phyloP scores from a whole-genome alignment of 177 flowering plant species.

The Vitis hybrid region DNA sequence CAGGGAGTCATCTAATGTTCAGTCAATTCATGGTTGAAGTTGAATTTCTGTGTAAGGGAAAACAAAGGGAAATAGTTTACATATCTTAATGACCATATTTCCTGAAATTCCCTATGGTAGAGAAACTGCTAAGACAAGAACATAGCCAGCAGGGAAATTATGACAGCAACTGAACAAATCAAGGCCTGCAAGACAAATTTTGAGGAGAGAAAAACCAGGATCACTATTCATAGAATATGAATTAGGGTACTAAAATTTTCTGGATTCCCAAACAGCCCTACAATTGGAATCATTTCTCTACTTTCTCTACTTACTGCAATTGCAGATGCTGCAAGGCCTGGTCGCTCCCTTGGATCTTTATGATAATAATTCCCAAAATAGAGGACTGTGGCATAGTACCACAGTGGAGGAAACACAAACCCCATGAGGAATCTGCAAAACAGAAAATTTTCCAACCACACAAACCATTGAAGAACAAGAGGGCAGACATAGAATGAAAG shows the following conservation, averaged over 20 bases:
- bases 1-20: too few species aligned
- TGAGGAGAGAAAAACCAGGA: not conserved
- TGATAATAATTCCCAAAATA: conserved; percentile 32
- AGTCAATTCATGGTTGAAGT: too few species aligned
- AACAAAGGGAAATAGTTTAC: too few species aligned
- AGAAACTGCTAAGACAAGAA: conserved; percentile 5
- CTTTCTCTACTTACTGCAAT: conserved; percentile 35
- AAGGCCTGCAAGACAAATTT: conserved; percentile 32
- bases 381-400: conserved; percentile 42
- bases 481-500: not conserved
- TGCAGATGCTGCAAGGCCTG: conserved; percentile 46
- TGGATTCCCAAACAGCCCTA: not conserved
- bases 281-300: not conserved
- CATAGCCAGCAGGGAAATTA: conserved; percentile 26
- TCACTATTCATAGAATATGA: not conserved
- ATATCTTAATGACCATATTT: too few species aligned
- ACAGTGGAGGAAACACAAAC: conserved; percentile 34
- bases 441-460: not conserved
- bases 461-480: not conserved
- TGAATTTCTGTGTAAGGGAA: too few species aligned
- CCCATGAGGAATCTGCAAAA: conserved; percentile 33
- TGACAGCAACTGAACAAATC: conserved; percentile 25
- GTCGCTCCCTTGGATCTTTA: conserved; percentile 40
- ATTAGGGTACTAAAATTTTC: not conserved
- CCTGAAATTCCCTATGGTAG: not conserved